Conservation (phyloP, 768 basidiomycete species). For the Tephrocybe rancida region DNA sequence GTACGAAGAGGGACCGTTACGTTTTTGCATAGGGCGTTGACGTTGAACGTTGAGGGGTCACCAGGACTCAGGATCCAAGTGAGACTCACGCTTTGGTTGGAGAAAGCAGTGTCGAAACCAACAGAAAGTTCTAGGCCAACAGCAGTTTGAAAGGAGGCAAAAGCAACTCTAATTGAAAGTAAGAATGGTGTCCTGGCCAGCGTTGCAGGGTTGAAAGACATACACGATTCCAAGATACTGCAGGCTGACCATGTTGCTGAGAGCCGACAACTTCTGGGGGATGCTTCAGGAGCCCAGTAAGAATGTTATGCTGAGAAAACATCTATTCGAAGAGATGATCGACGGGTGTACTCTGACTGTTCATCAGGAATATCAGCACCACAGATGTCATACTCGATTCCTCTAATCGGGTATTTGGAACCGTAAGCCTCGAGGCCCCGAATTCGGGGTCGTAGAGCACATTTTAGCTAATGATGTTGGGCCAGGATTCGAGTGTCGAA, state of each 20-base stretch:
- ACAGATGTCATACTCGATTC: neutral
- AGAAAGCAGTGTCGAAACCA: neutral
- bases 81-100: neutral
- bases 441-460: too few species aligned
- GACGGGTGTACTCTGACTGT: neutral
- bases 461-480: too few species aligned
- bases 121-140: neutral
- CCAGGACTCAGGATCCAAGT: neutral
- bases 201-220: neutral
- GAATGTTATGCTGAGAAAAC: neutral
- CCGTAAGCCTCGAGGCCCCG: too few species aligned
- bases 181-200: too few species aligned
- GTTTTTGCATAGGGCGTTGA: slow-evolving; percentile 7
- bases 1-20: neutral
- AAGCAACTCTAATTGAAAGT: neutral
- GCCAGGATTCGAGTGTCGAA: too few species aligned
- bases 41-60: slow-evolving; percentile 6
- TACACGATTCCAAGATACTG: neutral
- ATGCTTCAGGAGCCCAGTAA: neutral
- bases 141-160: neutral
- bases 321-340: neutral
- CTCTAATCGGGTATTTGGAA: too few species aligned
- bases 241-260: neutral
- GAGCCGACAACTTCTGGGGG: neutral
- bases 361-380: neutral